Conservation (phyloP, 2,329 filamentous ascomycete species). For the Ophiostoma perfectum region DNA sequence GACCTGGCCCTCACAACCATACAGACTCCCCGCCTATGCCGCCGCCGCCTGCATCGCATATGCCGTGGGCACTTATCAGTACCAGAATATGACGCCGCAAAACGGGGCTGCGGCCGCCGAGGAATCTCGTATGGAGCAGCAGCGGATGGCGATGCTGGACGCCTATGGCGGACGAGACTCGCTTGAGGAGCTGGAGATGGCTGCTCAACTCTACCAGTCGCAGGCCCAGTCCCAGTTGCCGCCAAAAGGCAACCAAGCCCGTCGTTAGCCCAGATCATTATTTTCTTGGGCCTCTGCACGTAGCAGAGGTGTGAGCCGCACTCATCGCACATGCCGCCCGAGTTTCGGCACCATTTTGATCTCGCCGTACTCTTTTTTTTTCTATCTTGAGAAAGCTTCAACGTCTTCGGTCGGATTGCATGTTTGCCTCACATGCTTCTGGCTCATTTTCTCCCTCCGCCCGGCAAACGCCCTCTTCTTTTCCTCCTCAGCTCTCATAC, state of each 20-base stretch:
- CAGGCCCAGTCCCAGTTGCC: background rate
- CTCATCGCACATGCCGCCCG: background rate
- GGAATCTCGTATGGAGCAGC: slow-evolving; percentile 11
- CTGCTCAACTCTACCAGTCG: slow-evolving; percentile 30
- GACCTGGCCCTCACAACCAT: background rate
- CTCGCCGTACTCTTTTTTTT: too few relatives aligned
- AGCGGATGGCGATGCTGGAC: slow-evolving; percentile 27
- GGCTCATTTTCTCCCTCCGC: too few relatives aligned
- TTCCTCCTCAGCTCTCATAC: background rate
- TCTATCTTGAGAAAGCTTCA: background rate
- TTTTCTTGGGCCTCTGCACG: too few relatives aligned
- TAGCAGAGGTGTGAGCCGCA: background rate
- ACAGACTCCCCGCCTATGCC: slow-evolving; percentile 21
- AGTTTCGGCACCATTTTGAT: too few relatives aligned
- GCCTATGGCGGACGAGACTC: slow-evolving; percentile 33
- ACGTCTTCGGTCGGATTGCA: background rate
- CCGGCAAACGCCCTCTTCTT: background rate
- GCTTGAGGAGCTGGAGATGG: slow-evolving; percentile 33
- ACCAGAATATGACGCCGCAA: background rate
- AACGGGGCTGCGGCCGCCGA: slow-evolving; percentile 14
- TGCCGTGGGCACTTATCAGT: slow-evolving; percentile 18
- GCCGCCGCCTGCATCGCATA: slow-evolving; percentile 22
- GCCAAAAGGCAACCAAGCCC: slow-evolving; percentile 24
- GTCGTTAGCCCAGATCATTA: slow-evolving; percentile 13
- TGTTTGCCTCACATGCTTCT: too few relatives aligned